Evolutionary conservation across 1,139 yeast species (phyloP).

Genomic region (Yarrowia galli): DNA sequence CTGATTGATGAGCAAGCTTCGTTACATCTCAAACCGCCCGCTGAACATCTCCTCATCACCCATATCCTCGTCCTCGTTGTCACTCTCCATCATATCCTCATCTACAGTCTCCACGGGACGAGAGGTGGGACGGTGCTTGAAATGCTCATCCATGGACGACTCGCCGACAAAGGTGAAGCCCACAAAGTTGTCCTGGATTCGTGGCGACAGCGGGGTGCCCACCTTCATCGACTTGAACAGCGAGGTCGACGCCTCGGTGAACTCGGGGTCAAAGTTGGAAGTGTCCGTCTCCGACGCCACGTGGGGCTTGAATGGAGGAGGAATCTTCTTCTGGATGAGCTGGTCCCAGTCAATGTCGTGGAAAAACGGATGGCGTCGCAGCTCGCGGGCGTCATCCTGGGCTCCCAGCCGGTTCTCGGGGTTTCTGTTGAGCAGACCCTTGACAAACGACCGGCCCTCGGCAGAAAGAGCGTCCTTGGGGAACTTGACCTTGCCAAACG

Average conservation of each 20-base stretch:
- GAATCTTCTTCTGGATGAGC: slow-evolving; percentile 78
- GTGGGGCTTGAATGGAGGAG: slow-evolving; percentile 97
- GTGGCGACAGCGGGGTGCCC: slow-evolving; percentile 89
- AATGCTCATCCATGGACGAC: slow-evolving; percentile 88
- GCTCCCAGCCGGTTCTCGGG: slow-evolving; percentile 96
- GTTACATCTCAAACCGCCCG: slow-evolving; percentile 37
- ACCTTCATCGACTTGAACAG: slow-evolving; percentile 70
- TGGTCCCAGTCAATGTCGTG: slow-evolving; percentile 89
- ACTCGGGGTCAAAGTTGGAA: slow-evolving; percentile 96
- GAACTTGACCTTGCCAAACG: slow-evolving; percentile 95
- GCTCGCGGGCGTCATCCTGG: slow-evolving; percentile 86
- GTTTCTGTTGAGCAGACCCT: slow-evolving; percentile 91
- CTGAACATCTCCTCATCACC: slow-evolving; percentile 37
- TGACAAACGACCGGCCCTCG: slow-evolving; percentile 93
- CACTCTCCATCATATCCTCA: slow-evolving; percentile 37
- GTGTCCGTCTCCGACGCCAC: slow-evolving; percentile 90
- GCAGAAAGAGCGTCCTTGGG: slow-evolving; percentile 92
- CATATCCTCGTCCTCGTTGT: slow-evolving; percentile 35
- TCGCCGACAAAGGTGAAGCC: slow-evolving; percentile 97
- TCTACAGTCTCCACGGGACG: slow-evolving; percentile 36
- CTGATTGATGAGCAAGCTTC: neutral
- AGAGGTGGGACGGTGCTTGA: slow-evolving; percentile 47
- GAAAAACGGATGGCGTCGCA: slow-evolving; percentile 89
- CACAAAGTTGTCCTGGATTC: slow-evolving; percentile 92
- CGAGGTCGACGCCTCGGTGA: slow-evolving; percentile 89